These are phyloP conservation scores for Cercospora berteroae DNA, from an alignment of 2,329 filamentous ascomycete species.

Conservation along the genomic window DNA sequence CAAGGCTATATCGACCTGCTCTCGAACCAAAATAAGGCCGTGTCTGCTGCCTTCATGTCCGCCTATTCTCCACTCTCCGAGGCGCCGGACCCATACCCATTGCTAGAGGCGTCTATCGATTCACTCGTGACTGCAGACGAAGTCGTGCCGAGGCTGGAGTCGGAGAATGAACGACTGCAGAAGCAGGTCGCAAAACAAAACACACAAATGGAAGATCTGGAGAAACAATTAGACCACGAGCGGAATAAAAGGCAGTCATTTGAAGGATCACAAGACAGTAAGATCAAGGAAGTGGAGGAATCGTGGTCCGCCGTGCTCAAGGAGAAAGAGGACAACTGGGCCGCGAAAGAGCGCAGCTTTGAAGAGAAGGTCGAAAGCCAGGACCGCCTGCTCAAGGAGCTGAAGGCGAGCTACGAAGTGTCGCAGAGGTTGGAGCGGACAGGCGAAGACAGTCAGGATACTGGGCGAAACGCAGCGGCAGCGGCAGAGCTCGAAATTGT, in stretches of 20 bases:
- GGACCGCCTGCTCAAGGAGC: constrained; percentile 84
- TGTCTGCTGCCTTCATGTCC: constrained; percentile 89
- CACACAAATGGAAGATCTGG: constrained; percentile 76
- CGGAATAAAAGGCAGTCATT: constrained; percentile 68
- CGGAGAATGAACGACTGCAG: constrained; percentile 86
- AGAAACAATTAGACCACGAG: constrained; percentile 77
- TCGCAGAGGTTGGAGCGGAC: constrained; percentile 80
- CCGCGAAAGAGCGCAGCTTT: constrained; percentile 82
- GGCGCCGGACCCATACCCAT: constrained; percentile 91
- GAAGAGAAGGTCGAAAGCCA: constrained; percentile 95
- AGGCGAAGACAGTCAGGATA: constrained; percentile 58
- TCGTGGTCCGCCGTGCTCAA: constrained; percentile 87
- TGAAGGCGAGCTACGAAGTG: constrained; percentile 96
- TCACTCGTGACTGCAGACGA: constrained; percentile 90
- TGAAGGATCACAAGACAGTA: constrained; percentile 72
- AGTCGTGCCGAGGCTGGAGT: constrained; percentile 81
- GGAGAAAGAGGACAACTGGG: constrained; percentile 96
- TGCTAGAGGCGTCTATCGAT: constrained; percentile 94
- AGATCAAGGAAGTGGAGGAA: constrained; percentile 83
- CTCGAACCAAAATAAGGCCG: constrained; percentile 91
- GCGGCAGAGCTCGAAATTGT: constrained; percentile 93
- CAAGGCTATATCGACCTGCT: constrained; percentile 96
- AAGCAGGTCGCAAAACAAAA: constrained; percentile 72
- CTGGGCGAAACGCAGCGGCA: constrained; percentile 64
- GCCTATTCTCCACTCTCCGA: constrained; percentile 92